Conservation (phyloP, 1,139 yeast species). For the Candida pseudoviswanathii region DNA sequence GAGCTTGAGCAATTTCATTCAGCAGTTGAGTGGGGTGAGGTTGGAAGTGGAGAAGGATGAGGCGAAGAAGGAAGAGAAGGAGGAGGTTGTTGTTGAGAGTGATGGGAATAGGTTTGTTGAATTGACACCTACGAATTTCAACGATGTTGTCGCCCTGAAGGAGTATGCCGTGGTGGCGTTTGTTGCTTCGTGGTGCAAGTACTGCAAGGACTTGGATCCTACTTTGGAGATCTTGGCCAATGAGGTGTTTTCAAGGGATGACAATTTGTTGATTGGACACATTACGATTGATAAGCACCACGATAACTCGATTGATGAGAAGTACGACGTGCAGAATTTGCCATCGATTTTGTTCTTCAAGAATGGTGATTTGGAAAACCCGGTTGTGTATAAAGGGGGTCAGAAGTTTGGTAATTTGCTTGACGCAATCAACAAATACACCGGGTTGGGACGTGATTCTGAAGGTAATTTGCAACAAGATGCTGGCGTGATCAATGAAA, state of each 20-base stretch:
- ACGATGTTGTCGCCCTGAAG: slow-evolving; percentile 29
- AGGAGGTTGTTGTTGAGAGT: slow-evolving; percentile 8
- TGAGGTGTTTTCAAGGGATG: slow-evolving; percentile 28
- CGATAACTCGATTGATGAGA: slow-evolving; percentile 27
- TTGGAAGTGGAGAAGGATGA: slow-evolving; percentile 20
- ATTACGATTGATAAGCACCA: slow-evolving; percentile 44
- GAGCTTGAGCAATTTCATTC: slow-evolving; percentile 49
- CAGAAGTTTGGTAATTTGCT: slow-evolving; percentile 42
- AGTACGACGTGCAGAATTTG: slow-evolving; percentile 46
- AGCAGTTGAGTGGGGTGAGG: slow-evolving; percentile 34
- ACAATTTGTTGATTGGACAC: slow-evolving; percentile 20
- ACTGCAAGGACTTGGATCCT: slow-evolving; percentile 28
- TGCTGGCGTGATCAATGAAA: slow-evolving; percentile 57
- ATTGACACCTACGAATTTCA: slow-evolving; percentile 38
- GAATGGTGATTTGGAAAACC: slow-evolving; percentile 43
- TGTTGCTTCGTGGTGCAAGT: slow-evolving; percentile 39
- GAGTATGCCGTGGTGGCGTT: slow-evolving; percentile 35
- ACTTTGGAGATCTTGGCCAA: slow-evolving; percentile 36
- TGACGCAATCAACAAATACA: slow-evolving; percentile 49
- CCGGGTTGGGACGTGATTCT: slow-evolving; percentile 53
- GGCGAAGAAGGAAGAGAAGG: slow-evolving; percentile 8
- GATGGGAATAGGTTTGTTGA: slow-evolving; percentile 23
- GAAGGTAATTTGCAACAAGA: slow-evolving; percentile 49
- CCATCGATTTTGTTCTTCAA: slow-evolving; percentile 59
- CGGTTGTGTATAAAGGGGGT: slow-evolving; percentile 42